Base-by-base conservation (phyloP, 2,329 filamentous ascomycete genomes). In the Aspergillus sp. region DNA sequence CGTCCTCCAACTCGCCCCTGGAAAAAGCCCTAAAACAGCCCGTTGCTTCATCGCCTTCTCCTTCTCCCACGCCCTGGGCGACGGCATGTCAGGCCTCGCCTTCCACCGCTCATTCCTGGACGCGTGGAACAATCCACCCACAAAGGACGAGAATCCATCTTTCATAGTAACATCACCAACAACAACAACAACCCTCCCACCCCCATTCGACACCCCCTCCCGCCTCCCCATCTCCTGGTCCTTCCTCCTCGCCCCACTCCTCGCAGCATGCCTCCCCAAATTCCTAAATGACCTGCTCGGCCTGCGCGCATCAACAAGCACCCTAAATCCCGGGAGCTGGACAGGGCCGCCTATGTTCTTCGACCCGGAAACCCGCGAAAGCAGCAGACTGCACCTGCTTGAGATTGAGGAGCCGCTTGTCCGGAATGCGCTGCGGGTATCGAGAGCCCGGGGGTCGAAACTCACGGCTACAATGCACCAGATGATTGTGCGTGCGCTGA, bases 1-100 rank as follows among this genome's bases (percentile, higher is more conserved):
- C 33, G 68, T 79, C 6, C 55, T 73, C 4, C 72, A 71, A 15
- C 50, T 77, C 6, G 1, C 55, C n/a, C 31, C 55, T 41, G n/a
- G 23, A 14, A 17, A 39, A 11, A 21, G 14, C 7, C n/a, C 7
- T 21, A 40, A 17, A 12, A 33, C 44, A 6, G 62, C 15, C 6
- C 63, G 68, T 14, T 70, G 63, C 60, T 73, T 76, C 43, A 66
- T 79, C 6, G 67, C 71, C 0, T 81, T 80, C 52, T 66, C 70
- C 1, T 80, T 68, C 62, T 80, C 77, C 0, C 80, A 82, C 64
- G 66, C 70, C 2, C 66, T 78, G 3, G 76, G 75, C 7, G 80
- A 82, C 59, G 80, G 79, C 0, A 71, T 70, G 39, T 75, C 73
- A 0, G 78, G 77, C 6, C 52, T 73, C 0, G 64, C 73, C 4